A percentile compares a stretch with the other conserved stretches of the same genome.
phyloP scores from a whole-genome alignment of 1,284 basidiomycete species.

The Pyrrhoderma noxium region DNA sequence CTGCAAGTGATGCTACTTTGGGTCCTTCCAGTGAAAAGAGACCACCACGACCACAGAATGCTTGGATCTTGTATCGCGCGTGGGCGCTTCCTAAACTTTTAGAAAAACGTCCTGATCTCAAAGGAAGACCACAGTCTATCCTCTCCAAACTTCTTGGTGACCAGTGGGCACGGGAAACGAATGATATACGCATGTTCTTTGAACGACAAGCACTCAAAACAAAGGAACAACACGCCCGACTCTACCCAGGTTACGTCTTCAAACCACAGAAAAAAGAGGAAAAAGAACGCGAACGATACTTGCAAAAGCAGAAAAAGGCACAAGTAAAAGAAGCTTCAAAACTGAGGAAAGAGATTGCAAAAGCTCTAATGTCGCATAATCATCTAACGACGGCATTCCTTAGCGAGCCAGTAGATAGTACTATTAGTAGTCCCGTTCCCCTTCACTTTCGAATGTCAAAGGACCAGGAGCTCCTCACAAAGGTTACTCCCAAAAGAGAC shows the following conservation, averaged over 20 bases:
- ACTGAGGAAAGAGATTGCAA: constrained; percentile 22
- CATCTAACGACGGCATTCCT: constrained; percentile 9
- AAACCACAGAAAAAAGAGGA: constrained; percentile 61
- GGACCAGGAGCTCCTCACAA: too few species aligned
- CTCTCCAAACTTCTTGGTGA: constrained; percentile 65
- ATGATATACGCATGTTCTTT: constrained; percentile 49
- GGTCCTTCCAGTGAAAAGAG: constrained; percentile 19
- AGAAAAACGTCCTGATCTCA: constrained; percentile 26
- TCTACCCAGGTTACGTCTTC: constrained; percentile 71
- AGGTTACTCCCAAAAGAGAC: background rate
- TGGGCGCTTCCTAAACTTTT: constrained; percentile 45
- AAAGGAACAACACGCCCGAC: constrained; percentile 57
- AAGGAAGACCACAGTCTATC: constrained; percentile 50
- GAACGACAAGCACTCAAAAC: constrained; percentile 61
- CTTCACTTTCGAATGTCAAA: too few species aligned
- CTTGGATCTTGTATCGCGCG: constrained; percentile 89
- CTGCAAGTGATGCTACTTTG: background rate
- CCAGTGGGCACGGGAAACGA: constrained; percentile 62
- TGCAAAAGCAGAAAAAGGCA: constrained; percentile 38
- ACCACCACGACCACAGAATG: constrained; percentile 75
- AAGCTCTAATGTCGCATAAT: constrained; percentile 16
- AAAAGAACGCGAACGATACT: constrained; percentile 43
- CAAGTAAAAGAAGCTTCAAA: constrained; percentile 27
- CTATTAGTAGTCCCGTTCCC: too few species aligned
- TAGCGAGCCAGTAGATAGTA: too few species aligned